These are phyloP conservation scores for Neoscytalidium dimidiatum DNA, from an alignment of 2,329 filamentous ascomycete genomes.

Conservation along the genomic window DNA sequence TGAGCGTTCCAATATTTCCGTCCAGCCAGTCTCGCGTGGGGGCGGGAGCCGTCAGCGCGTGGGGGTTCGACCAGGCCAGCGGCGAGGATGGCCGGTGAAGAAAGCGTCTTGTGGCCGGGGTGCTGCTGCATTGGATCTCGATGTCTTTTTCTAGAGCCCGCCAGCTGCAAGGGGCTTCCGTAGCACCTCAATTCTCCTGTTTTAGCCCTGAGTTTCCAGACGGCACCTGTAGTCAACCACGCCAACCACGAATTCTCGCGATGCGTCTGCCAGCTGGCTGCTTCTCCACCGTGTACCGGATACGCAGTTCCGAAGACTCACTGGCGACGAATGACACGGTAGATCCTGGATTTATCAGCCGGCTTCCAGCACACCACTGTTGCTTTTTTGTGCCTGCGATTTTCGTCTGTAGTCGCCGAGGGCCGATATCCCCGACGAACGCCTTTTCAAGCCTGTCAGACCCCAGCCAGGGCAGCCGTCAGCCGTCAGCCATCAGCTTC, in stretches of 20 bases:
- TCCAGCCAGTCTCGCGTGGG: not conserved
- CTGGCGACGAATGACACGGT: no score
- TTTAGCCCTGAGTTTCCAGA: no score
- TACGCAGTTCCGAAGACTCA: no score
- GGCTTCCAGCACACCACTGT: not conserved
- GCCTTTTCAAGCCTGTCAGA: not conserved
- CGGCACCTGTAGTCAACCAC: no score
- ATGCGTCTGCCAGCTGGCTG: no score
- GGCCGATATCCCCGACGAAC: not conserved
- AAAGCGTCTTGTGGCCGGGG: not conserved
- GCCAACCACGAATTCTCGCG: no score
- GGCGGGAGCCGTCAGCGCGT: not conserved
- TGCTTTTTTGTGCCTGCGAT: no score
- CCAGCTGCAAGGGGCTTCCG: not conserved
- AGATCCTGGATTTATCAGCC: no score
- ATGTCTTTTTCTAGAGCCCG: not conserved
- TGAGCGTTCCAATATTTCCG: not conserved
- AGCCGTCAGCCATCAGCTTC: not conserved
- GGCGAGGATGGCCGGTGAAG: not conserved
- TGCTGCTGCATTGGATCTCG: not conserved
- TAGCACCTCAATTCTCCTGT: not conserved
- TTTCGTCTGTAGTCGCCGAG: constrained; percentile 9
- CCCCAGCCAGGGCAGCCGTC: not conserved
- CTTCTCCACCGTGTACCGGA: no score
- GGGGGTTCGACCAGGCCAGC: not conserved